Base-by-base conservation (phyloP, 371 early-diverging fungal species). In the Dinochytrium kinnereticum region DNA sequence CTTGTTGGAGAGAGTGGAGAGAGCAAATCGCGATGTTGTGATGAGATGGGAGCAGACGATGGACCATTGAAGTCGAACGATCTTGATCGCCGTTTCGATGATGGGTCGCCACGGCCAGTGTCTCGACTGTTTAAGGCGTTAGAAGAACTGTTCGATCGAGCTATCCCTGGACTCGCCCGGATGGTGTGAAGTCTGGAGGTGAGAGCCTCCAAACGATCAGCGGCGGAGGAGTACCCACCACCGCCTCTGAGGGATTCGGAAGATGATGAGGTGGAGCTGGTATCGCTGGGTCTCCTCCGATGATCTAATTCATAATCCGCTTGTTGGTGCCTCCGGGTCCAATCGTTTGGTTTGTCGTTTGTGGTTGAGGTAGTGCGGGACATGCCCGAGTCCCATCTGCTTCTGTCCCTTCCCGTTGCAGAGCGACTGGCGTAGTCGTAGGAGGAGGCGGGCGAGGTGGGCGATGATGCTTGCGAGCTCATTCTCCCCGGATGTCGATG, bases 151-250 rank as follows among this genome's bases (percentile, higher is more conserved):
- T 61, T 61, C 15, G 61, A 61, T 34, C 61, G 3, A 2, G 36
- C 7, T 13, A 61, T 61, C 34, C 61, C 61, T 3, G 61, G 61
- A 15, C 34, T 13, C 34, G 36, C 7, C 7, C 61, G 61, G 61
- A 61, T 61, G 36, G 61, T 34, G 30, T 61, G 61, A 24, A 61
- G 61, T 34, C 61, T 30, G 34, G 61, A 61, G 10, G 61, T 34
- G 61, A 61, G 61, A 7, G 61, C 61, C 36, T 61, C 61, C n/a
- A 61, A 36, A 61, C 61, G 61, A 15, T 61, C 61, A 13, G 61
- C 61, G 24, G 61, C 61, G 34, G 3, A 13, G 30, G 34, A 33
- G n/a, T n/a, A n/a, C n/a, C n/a, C n/a, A n/a, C n/a, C n/a, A n/a
- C n/a, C n/a, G n/a, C n/a, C n/a, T 55, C 26, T 55, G 57, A 28